A percentile compares a stretch with the other conserved stretches of the same genome.
Conservation (phyloP, 2,329 filamentous ascomycete species). For the Cytospora mali region DNA sequence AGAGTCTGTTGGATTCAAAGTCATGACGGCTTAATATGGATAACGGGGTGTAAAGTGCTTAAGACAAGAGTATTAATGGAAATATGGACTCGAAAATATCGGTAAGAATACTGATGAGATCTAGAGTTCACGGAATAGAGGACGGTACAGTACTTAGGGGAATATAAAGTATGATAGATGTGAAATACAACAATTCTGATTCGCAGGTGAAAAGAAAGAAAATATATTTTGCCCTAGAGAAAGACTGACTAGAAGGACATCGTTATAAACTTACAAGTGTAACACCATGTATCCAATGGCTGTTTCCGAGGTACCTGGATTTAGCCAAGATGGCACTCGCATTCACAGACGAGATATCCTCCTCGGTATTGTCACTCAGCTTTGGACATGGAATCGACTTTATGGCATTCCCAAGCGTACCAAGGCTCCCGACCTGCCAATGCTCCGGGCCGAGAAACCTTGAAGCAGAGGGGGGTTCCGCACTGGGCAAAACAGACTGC, state of each 20-base stretch:
- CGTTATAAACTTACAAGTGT: conserved; percentile 44
- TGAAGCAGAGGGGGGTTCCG: conserved; percentile 47
- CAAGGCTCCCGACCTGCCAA: conserved; percentile 6
- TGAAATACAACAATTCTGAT: not conserved
- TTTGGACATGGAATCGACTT: not conserved
- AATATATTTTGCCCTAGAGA: not conserved
- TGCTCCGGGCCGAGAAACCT: conserved; percentile 37
- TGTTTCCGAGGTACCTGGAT: conserved; percentile 58
- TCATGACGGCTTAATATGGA: not conserved
- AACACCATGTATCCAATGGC: conserved; percentile 58
- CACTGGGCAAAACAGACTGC: conserved; percentile 34
- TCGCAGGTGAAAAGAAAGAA: not conserved
- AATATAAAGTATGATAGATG: too few relatives aligned
- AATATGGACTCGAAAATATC: too few relatives aligned
- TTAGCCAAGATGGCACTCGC: conserved; percentile 55
- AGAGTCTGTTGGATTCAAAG: not conserved
- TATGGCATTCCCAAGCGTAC: not conserved
- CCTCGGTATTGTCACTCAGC: not conserved
- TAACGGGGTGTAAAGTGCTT: too few relatives aligned
- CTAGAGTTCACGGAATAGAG: too few relatives aligned
- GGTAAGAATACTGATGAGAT: too few relatives aligned
- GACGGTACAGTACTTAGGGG: too few relatives aligned
- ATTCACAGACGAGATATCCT: conserved; percentile 32
- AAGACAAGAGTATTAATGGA: too few relatives aligned
- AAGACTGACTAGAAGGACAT: conserved; percentile 1